Conservation (phyloP, 805 yeast genomes). For the Ascoidea asiatica region DNA sequence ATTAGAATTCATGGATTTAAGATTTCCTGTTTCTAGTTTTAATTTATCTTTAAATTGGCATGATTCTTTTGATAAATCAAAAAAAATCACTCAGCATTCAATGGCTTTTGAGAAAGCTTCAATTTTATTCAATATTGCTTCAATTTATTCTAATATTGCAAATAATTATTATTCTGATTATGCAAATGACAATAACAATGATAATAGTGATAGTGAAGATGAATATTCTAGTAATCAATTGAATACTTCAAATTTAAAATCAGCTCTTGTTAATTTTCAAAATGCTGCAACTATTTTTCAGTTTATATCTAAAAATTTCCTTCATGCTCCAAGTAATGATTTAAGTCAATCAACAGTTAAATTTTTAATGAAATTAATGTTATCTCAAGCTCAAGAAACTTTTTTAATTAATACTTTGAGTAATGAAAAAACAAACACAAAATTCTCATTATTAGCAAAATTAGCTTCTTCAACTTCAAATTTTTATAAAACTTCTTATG, state of each 20-base stretch:
- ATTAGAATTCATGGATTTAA: conserved; percentile 62
- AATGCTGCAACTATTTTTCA: conserved; percentile 69
- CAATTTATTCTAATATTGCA: conserved; percentile 42
- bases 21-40: conserved; percentile 56
- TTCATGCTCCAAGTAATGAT: conserved; percentile 82
- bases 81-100: conserved; percentile 54
- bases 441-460: conserved; percentile 62
- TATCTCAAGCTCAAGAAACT: conserved; percentile 84
- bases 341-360: conserved; percentile 53
- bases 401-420: conserved; percentile 50
- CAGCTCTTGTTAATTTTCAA: conserved; percentile 48
- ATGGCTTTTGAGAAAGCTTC: conserved; percentile 85
- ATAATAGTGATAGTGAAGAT: conserved; percentile 3
- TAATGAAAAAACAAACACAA: conserved; percentile 32
- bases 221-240: no score
- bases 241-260: conserved; percentile 32
- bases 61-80: conserved; percentile 47
- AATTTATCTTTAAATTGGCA: conserved; percentile 62
- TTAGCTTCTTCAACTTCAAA: conserved; percentile 50
- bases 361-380: conserved; percentile 49
- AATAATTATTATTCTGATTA: conserved; percentile 21
- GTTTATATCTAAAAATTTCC: conserved; percentile 63
- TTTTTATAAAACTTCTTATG: conserved; percentile 39
- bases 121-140: conserved; percentile 64
- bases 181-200: conserved; percentile 13